Base-by-base conservation (phyloP, 169 alveolate genomes). In the Condylostoma magnum region DNA sequence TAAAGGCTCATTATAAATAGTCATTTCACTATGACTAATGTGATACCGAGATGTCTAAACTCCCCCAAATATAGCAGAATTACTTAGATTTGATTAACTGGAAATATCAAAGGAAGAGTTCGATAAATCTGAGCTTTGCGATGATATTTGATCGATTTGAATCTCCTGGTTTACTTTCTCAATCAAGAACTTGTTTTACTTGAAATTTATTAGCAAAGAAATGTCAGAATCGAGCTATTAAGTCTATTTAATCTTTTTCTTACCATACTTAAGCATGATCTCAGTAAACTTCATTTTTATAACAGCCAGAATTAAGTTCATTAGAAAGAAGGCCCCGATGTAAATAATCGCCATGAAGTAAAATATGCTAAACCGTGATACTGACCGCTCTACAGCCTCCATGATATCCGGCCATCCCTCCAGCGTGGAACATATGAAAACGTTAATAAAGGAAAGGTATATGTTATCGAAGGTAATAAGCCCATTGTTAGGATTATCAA, bases 291-390 rank as follows among this genome's bases (percentile, higher is more conserved):
- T 20, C 20, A 12, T 30, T 30, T 25, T 34, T 57, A 71, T 50
- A 28, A 77, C 48, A 43, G 82, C 85, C 4, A 71, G 27, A 28
- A 76, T 78, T 1, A 78, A 54, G 36, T 78, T 78, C 33, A 78
- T 8, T 20, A 78, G 27, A 10, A 78, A 71, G 47, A 65, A 47
- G 30, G 82, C 77, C 20, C 79, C 81, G 27, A 78, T 41, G 38
- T 70, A 22, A 1, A 78, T 2, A 1, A 55, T 41, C 1, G 66
- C 41, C 4, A 75, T 36, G 44, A 54, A 78, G 57, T 68, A 78
- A 18, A 73, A 4, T 27, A 51, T 4, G 27, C 20, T 37, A 38
- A 41, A 41, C 20, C 27, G 4, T 27, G 8, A 22, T 30, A 37
- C 20, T 10, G 54, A 3, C 28, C 56, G 27, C 34, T 55, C 8